Percentiles rank a stretch among this genome's conserved stretches.
Conservation (phyloP, 176 grass and related monocot genomes). For the Elymus sibiricus region DNA sequence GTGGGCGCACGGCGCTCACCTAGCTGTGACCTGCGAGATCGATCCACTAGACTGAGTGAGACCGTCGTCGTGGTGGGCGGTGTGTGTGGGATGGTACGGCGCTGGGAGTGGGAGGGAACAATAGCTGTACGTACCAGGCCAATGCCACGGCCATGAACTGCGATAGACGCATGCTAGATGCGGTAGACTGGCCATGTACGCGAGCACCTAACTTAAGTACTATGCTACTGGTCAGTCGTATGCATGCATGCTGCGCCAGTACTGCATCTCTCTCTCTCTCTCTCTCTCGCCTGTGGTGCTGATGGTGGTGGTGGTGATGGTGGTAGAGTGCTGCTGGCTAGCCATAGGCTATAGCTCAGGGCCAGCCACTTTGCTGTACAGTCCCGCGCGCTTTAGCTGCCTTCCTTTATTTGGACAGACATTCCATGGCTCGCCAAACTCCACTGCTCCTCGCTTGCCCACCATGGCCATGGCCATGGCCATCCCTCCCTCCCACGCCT, state of each 20-base stretch:
- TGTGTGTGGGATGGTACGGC: too few relatives aligned
- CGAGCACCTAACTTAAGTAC: constrained; percentile 22
- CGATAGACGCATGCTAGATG: too few relatives aligned
- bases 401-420: constrained; percentile 67
- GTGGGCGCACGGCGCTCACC: background rate
- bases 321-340: background rate
- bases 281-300: background rate
- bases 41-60: too few relatives aligned
- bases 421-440: constrained; percentile 50
- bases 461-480: background rate
- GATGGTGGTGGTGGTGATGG: background rate
- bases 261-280: background rate
- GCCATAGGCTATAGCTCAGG: too few relatives aligned
- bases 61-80: too few relatives aligned
- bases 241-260: constrained; percentile 22
- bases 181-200: background rate
- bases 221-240: constrained; percentile 18
- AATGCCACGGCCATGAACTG: too few relatives aligned
- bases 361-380: constrained; percentile 23
- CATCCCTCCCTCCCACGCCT: background rate
- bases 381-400: constrained; percentile 51
- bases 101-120: too few relatives aligned
- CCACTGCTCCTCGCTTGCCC: constrained; percentile 30
- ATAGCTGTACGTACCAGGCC: too few relatives aligned
- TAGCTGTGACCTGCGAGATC: background rate